These are phyloP conservation scores for Smallanthus sonchifolius DNA, from an alignment of 129 eudicot species.

Conservation along the genomic window DNA sequence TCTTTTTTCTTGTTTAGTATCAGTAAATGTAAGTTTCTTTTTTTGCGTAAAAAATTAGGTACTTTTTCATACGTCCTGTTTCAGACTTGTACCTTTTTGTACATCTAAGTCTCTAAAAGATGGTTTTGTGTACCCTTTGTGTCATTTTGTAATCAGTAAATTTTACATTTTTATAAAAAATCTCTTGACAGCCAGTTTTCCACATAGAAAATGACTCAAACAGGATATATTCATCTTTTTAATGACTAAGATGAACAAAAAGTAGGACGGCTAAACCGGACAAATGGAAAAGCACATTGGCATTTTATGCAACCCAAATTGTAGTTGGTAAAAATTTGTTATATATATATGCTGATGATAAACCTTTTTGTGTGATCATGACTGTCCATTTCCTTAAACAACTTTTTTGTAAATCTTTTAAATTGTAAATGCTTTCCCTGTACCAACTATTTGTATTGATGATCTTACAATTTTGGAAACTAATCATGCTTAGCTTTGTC, in stretches of 20 bases:
- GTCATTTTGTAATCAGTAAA: not conserved
- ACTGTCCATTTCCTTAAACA: not conserved
- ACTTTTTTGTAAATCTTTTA: not conserved
- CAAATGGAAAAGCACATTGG: not conserved
- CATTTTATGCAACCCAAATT: not conserved
- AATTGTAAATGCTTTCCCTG: not conserved
- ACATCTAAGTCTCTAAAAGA: not conserved
- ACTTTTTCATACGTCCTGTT: not conserved
- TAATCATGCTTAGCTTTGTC: not conserved
- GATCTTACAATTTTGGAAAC: not conserved
- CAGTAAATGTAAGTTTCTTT: not conserved
- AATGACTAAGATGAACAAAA: not conserved
- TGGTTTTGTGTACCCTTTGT: not conserved
- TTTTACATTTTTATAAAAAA: not conserved
- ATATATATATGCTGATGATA: not conserved
- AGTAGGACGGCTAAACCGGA: not conserved
- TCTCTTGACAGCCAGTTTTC: not conserved
- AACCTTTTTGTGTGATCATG: slow-evolving; percentile 5
- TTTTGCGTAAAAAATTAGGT: no score
- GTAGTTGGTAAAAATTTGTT: not conserved
- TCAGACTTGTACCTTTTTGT: not conserved
- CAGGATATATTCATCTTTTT: not conserved
- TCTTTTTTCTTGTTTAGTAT: not conserved
- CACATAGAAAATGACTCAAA: not conserved
- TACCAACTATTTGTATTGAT: slow-evolving; percentile 1